Evolutionary conservation across 208 protist genomes (phyloP), one percentile per base, ranked within the genome.

Genomic region (Crithidia acanthocephali): DNA sequence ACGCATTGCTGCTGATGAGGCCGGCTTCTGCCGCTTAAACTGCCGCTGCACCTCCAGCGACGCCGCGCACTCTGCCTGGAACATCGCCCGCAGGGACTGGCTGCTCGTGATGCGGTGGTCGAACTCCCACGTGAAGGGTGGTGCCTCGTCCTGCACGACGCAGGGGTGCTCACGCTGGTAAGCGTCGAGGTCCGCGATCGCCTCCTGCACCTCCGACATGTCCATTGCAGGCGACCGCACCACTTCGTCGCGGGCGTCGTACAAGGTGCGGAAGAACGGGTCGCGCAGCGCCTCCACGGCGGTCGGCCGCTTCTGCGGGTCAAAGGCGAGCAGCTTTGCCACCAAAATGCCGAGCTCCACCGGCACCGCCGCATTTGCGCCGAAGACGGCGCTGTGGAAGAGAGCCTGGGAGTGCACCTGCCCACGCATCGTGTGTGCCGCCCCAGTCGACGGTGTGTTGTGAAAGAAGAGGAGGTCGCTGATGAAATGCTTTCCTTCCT

Each of bases 401-500:
- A 72, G 58, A 5, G 27, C 67, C 32, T 75, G 74, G n/a, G 70
- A 66, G 27, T 68, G 53, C 1, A 58, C 56, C 35, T 78, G 62
- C 35, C 57, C 50, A 3, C 50, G 27, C 47, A 63, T 27, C 44
- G 61, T 44, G 33, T 44, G 47, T 28, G 48, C 0, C 0, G 25
- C 44, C 20, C 42, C 25, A 4, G 23, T 35, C 56, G 42, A 13
- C n/a, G 47, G 67, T 47, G 77, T 55, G 62, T 68, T 50, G 51
- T 52, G 75, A 22, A 68, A 66, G 37, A 77, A 79, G 10, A 86
- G 72, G 13, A 94, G 63, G 30, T 75, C 61, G 18, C 68, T 81
- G 28, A 98, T 72, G 28, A 84, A 84, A 51, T 84, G 47, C 64
- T 95, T 79, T 0, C 91, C 93, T 56, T 95, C 79, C 23, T 83